Evolutionary conservation across 106 monocot species (phyloP), one percentile per base, ranked within the genome.

Genomic region (Acorus calamus): DNA sequence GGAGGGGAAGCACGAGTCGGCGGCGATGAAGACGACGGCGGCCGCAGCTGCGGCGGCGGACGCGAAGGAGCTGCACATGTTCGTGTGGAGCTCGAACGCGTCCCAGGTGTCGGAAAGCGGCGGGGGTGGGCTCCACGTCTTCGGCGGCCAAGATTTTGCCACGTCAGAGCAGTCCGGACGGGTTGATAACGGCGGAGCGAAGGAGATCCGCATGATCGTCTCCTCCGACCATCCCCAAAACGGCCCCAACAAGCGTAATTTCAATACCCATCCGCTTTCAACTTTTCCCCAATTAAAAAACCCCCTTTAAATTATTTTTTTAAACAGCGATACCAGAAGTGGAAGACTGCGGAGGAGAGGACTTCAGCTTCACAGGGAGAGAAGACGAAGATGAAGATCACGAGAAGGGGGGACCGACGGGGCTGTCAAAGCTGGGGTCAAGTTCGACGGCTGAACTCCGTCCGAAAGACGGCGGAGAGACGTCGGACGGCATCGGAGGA

Each of bases 61-160:
- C 67, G 68, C 80, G 1, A 80, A 77, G 79, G 86, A 86, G 79
- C 68, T 86, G 49, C 86, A 86, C 65, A 86, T 86, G 86, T 86
- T 86, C 65, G 83, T 86, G n/a, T 86, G 86, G 86, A 86, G 86
- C 74, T 86, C 83, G 46, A 79, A 53, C 68, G 74, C 74, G 14
- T 86, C 86, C 48, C 86, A 82, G 55, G 79, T 77, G 42, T 83
- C 83, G 28, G 86, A 86, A 46, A 79, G 72, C 28, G 64, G 75
- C 49, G 28, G 28, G 28, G 28, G 28, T 28, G 86, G 79, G 11
- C 71, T 79, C 47, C 81, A 71, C 50, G 86, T 70, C 3, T 74
- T 82, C 46, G 67, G 66, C 59, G 48, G 66, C 14, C 55, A 44
- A 7, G 82, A 78, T 9, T 61, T 72, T 44, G 49, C 41, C 44